Evolutionary conservation across 23 red algal species (phyloP), one percentile per base, ranked within the genome.

Genomic region (Gracilariopsis chorda): DNA sequence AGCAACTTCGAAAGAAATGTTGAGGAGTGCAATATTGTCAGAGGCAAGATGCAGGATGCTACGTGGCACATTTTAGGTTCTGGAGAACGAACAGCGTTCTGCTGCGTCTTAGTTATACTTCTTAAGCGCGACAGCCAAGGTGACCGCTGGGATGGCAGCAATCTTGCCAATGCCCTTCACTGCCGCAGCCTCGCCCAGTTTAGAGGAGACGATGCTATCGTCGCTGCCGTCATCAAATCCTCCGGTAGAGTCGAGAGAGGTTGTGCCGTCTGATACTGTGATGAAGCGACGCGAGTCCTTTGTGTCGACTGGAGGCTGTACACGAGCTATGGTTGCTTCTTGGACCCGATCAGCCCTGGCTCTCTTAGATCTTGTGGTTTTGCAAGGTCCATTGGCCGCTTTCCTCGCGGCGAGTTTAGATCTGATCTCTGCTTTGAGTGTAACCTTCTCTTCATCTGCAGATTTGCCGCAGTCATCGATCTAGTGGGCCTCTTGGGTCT

Each of bases 1-100:
- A 4, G 75, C 75, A 80, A 80, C 75, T 4, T 52, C 10, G 46
- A 25, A 80, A 55, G 32, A 42, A 42, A 80, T 49, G 45, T 80
- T 80, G 23, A 32, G 20, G 9, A 80, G 75, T n/a, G 75, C 75
- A 23, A 80, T 9, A 19, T n/a, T 8, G 55, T 47, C 75, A 52
- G 75, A 13, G 4, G 75, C 9, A 4, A 80, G 37, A 20, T 80
- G n/a, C 46, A 52, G 24, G 13, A 53, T 35, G 20, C 28, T 55
- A 19, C 7, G 44, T 24, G 9, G 75, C 37, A 42, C 41, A n/a
- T 28, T 80, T 47, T 47, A 80, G 19, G 44, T 80, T 21, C 75
- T 29, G 19, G 41, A 80, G 46, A 48, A 80, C 7, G 44, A 28
- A 39, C 48, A 80, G n/a, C n/a, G n/a, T n/a, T n/a, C n/a, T 57